Evolutionary conservation across 768 basidiomycete species (phyloP), one percentile per base, ranked within the genome.

Genomic region (Inosperma sp.): DNA sequence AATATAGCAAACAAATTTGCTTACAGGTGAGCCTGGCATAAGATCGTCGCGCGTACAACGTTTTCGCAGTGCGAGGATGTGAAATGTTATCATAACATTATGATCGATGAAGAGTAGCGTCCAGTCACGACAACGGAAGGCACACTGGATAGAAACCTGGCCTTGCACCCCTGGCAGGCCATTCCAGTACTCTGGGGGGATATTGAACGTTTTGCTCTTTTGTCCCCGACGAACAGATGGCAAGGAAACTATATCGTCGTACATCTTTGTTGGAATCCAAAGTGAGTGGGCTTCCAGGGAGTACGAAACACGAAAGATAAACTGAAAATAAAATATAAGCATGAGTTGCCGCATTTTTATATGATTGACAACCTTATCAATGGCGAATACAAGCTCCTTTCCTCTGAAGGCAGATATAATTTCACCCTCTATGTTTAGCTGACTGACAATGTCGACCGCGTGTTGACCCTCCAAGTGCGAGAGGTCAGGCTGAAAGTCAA

Each of bases 51-150:
- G 3, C 23, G 14, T 34, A 9, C 10, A 26, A 5, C 19, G 10
- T 34, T 16, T 10, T 7, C 44, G 51, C 6, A 48, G 36, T 7
- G 48, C 48, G 30, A 48, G n/a, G n/a, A n/a, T n/a, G n/a, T n/a
- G n/a, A n/a, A n/a, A n/a, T n/a, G n/a, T n/a, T n/a, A n/a, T n/a
- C 29, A 48, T 14, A 6, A 34, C 31, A 13, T 48, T 46, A 29
- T 52, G 51, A 34, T 52, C 51, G 10, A n/a, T n/a, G 48, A 48
- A 52, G 4, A 52, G 13, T 13, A 48, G 23, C 22, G 51, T 48
- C 45, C 45, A 52, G 14, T 52, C 26, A 21, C 16, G 41, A n/a
- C 31, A 34, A 9, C n/a, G 10, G n/a, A 34, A 34, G n/a, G n/a
- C n/a, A n/a, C n/a, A n/a, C n/a, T n/a, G n/a, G n/a, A n/a, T n/a